Conservation (phyloP, 148 eudicot species). For the Persicaria maculosa region DNA sequence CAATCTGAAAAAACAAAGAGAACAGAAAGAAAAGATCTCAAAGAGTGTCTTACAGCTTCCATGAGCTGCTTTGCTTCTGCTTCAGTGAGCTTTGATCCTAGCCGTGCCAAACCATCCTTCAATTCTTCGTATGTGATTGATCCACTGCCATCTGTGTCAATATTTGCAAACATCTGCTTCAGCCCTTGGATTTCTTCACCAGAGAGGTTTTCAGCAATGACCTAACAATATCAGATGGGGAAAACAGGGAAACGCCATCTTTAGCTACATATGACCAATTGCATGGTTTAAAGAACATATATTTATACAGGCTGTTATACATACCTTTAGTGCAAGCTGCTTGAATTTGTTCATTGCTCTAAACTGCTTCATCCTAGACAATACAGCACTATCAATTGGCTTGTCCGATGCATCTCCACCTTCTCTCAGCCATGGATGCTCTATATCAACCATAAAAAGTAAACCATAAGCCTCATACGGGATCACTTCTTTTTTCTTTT, state of each 20-base stretch:
- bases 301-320: no score
- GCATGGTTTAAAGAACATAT: no score
- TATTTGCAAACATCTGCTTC: slow-evolving; percentile 76
- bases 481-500: neutral
- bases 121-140: slow-evolving; percentile 87
- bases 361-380: slow-evolving; percentile 93
- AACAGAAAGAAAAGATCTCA: neutral
- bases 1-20: neutral
- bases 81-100: slow-evolving; percentile 83
- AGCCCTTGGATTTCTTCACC: slow-evolving; percentile 82
- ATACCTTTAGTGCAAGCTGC: slow-evolving; percentile 88
- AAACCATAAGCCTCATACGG: neutral
- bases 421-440: slow-evolving; percentile 91
- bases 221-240: slow-evolving; percentile 24
- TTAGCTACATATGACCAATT: no score
- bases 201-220: slow-evolving; percentile 76
- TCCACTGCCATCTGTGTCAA: slow-evolving; percentile 78
- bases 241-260: neutral
- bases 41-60: slow-evolving; percentile 68
- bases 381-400: slow-evolving; percentile 91
- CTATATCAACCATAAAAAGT: slow-evolving; percentile 23
- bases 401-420: slow-evolving; percentile 90
- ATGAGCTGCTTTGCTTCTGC: slow-evolving; percentile 79
- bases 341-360: slow-evolving; percentile 97
- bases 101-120: slow-evolving; percentile 65